phyloP scores from a whole-genome alignment of 208 protist species.

The Leptomonas pyrrhocoris region DNA sequence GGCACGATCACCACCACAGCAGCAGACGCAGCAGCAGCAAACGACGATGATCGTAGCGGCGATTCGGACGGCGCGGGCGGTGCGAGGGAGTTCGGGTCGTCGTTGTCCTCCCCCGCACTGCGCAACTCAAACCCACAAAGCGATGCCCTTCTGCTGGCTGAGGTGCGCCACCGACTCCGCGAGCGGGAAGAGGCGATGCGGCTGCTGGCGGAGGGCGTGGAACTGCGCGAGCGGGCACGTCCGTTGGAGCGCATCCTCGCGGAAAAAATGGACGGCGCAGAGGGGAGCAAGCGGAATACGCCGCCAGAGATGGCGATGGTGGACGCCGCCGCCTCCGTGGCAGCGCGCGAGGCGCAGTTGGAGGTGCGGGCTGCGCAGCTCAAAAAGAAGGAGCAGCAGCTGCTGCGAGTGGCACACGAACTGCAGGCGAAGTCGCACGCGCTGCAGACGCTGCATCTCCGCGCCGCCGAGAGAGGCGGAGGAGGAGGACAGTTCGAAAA shows the following conservation, averaged over 20 bases:
- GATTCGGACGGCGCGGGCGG: no score
- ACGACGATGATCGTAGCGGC: no score
- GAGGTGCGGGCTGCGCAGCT: conserved; percentile 31
- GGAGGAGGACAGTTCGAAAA: no score
- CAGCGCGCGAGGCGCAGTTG: conserved; percentile 27
- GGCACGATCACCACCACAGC: background rate
- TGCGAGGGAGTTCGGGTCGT: background rate
- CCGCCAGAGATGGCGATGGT: background rate
- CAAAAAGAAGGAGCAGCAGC: conserved; percentile 42
- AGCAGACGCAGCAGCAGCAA: no score
- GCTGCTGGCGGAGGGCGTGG: conserved; percentile 19
- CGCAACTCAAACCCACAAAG: background rate
- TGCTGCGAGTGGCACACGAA: conserved; percentile 37
- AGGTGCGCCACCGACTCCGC: conserved; percentile 11
- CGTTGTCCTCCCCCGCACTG: no score
- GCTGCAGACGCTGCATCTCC: conserved; percentile 25
- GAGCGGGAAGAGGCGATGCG: conserved; percentile 26
- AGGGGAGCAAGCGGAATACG: background rate
- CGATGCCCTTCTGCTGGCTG: conserved; percentile 11
- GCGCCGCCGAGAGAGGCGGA: background rate
- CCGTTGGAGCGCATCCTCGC: conserved; percentile 23
- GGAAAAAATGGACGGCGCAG: conserved; percentile 4
- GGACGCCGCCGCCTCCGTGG: conserved; percentile 2
- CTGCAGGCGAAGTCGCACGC: conserved; percentile 42
- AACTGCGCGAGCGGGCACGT: conserved; percentile 24